These are phyloP conservation scores for Pseudocercospora fuligena DNA, from an alignment of 2,329 filamentous ascomycete species.

Conservation along the genomic window DNA sequence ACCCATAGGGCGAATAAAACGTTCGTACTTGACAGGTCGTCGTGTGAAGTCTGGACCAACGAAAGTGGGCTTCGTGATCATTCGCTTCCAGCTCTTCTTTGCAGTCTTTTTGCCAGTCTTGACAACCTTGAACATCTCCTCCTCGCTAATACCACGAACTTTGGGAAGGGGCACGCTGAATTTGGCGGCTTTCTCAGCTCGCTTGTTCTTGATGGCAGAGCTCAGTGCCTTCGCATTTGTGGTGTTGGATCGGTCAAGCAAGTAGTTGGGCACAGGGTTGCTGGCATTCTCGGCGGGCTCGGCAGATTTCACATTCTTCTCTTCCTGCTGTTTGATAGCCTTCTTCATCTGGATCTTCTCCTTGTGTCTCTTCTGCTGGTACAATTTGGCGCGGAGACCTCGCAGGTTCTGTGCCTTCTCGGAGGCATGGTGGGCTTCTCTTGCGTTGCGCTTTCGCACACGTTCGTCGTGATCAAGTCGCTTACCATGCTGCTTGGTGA, in stretches of 20 bases:
- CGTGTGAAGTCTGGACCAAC: constrained; percentile 90
- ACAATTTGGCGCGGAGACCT: constrained; percentile 88
- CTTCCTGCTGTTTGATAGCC: constrained; percentile 91
- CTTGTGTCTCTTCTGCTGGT: constrained; percentile 89
- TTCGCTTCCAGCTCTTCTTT: constrained; percentile 79
- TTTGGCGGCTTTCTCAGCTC: constrained; percentile 89
- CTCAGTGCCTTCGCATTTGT: constrained; percentile 75
- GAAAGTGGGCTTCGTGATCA: constrained; percentile 77
- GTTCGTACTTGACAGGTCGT: constrained; percentile 65
- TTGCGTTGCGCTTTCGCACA: constrained; percentile 80
- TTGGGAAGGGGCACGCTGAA: constrained; percentile 93
- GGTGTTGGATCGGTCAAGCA: constrained; percentile 80
- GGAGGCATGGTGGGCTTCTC: constrained; percentile 86
- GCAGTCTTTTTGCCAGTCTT: constrained; percentile 93
- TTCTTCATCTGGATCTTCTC: constrained; percentile 99
- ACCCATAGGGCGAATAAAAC: constrained; percentile 74
- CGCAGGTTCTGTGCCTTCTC: constrained; percentile 92
- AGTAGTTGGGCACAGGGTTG: constrained; percentile 86
- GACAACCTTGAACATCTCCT: constrained; percentile 97
- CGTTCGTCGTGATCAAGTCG: constrained; percentile 86
- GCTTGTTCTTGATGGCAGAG: constrained; percentile 93
- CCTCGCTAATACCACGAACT: constrained; percentile 89
- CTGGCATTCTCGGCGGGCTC: constrained; percentile 77
- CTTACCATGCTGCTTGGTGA: constrained; percentile 63
- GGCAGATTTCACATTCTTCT: constrained; percentile 89